phyloP scores from a whole-genome alignment of 2,329 filamentous ascomycete species.

The Epichloe scottii region DNA sequence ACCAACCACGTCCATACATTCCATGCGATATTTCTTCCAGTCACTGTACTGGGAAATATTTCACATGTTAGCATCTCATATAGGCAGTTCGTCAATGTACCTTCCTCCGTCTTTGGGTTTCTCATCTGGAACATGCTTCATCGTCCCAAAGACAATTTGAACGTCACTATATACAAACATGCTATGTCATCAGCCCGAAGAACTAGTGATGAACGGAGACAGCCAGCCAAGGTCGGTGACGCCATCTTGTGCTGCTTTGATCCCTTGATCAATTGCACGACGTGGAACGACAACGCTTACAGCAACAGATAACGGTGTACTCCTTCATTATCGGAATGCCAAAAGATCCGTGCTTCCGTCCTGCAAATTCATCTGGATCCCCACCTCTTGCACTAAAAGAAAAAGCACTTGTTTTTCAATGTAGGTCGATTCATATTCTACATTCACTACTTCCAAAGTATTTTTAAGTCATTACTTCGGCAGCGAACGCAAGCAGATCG shows the following conservation, averaged over 20 bases:
- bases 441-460: slow-evolving; percentile 9
- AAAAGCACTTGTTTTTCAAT: slow-evolving; percentile 2
- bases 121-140: slow-evolving; percentile 13
- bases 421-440: slow-evolving; percentile 12
- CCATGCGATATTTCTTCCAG: too few relatives aligned
- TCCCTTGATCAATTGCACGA: slow-evolving; percentile 11
- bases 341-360: slow-evolving; percentile 20
- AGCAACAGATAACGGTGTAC: slow-evolving; percentile 23
- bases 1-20: too few relatives aligned
- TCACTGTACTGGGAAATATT: too few relatives aligned
- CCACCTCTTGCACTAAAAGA: slow-evolving; percentile 20
- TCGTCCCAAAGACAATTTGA: slow-evolving; percentile 29
- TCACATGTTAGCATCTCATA: too few relatives aligned
- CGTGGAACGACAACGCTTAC: slow-evolving; percentile 25
- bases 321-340: slow-evolving; percentile 25
- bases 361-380: slow-evolving; percentile 22
- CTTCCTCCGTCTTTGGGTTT: too few relatives aligned
- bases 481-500: slow-evolving; percentile 1
- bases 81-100: too few relatives aligned
- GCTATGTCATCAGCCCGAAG: slow-evolving; percentile 19
- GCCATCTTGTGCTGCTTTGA: slow-evolving; percentile 7
- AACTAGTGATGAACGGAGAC: slow-evolving; percentile 14
- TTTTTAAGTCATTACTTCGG: slow-evolving; percentile 7
- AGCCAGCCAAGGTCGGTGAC: slow-evolving; percentile 19
- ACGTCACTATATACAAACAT: slow-evolving; percentile 27